Evolutionary conservation across 768 basidiomycete species (phyloP), one percentile per base, ranked within the genome.

Genomic region (Sarcomyxa edulis): DNA sequence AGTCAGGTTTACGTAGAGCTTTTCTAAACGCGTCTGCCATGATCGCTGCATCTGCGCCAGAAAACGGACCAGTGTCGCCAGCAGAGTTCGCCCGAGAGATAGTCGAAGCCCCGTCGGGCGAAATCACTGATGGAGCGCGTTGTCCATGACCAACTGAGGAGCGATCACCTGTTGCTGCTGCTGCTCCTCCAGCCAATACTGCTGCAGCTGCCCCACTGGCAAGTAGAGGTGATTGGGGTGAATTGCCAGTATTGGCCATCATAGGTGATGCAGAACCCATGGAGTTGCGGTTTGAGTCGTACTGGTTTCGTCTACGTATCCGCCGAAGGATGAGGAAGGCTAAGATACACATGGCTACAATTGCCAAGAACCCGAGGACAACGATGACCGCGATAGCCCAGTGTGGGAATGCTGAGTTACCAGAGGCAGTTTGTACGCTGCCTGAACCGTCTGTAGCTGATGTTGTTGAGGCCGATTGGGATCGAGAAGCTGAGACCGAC

Each of bases 341-440:
- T 37, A 89, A 72, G 35, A 83, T 58, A 47, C 81, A 77, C 5
- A 75, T 66, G 10, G 84, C 78, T 29, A 78, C 71, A 45, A 92
- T 79, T 39, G 90, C 88, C 44, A 92, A 68, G 62, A 91, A 83
- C 18, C 88, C 90, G 18, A 94, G 76, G 28, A 93, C 74, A 32
- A 83, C 84, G 37, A 93, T 87, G 47, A 93, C 83, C 37, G 93
- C 89, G 51, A 94, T 94, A 7, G 87, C 92, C 91, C 89, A 93
- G 53, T 77, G 78, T 7, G 89, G 91, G 55, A 92, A 92, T 24
- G 66, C 49, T 11, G 69, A 53, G 40, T 46, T 53, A 35, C 51
- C 47, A 20, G 40, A 40, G 12, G 52, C 44, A 35, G 54, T 48
- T 54, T 84, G 85, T 15, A 86, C 67, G 45, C 42, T 63, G 35